phyloP scores from a whole-genome alignment of 2,329 filamentous ascomycete species.

The Pochonia chlamydosporia region DNA sequence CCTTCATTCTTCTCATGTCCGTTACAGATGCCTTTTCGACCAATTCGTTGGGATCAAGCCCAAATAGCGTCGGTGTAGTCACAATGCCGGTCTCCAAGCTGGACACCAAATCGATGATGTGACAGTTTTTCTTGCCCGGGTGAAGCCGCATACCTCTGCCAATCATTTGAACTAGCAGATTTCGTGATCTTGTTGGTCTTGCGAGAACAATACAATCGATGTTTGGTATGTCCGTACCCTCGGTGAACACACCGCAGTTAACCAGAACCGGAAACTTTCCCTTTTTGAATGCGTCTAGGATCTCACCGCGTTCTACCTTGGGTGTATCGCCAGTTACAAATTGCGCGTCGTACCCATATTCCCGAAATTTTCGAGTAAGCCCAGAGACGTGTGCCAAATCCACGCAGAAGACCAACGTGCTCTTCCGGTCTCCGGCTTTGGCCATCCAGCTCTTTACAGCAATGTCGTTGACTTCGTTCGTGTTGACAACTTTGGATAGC shows the following conservation, averaged over 20 bases:
- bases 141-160: constrained; percentile 84
- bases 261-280: constrained; percentile 80
- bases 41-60: constrained; percentile 76
- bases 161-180: constrained; percentile 95
- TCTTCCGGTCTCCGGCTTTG: constrained; percentile 67
- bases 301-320: constrained; percentile 59
- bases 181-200: constrained; percentile 85
- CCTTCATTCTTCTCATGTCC: constrained; percentile 52
- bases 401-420: constrained; percentile 91
- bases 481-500: constrained; percentile 82
- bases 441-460: constrained; percentile 82
- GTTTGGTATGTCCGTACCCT: constrained; percentile 96
- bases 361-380: constrained; percentile 70
- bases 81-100: constrained; percentile 79
- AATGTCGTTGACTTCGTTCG: constrained; percentile 70
- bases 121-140: constrained; percentile 78
- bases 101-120: constrained; percentile 94
- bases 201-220: constrained; percentile 90
- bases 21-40: constrained; percentile 60
- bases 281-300: constrained; percentile 68
- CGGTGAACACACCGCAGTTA: constrained; percentile 95
- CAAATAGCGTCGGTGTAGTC: constrained; percentile 87
- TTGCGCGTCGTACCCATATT: constrained; percentile 72
- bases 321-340: constrained; percentile 82
- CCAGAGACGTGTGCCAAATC: constrained; percentile 76